Percentiles rank a stretch among this genome's conserved stretches.
These are phyloP conservation scores for Dictyostelium purpureum DNA, from an alignment of 78 protist genomes.

Conservation along the genomic window DNA sequence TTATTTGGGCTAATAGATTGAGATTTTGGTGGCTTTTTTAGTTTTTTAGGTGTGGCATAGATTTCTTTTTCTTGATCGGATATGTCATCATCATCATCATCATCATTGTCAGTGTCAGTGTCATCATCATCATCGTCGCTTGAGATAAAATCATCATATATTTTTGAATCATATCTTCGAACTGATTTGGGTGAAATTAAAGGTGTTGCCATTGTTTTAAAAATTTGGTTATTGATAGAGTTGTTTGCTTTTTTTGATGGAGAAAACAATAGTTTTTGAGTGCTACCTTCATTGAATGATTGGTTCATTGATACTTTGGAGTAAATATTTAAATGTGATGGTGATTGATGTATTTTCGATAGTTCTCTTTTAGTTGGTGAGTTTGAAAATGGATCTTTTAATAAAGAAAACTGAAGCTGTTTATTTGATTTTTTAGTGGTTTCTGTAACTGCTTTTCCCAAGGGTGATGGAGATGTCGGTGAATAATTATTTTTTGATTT, in stretches of 20 bases:
- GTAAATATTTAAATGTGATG: constrained; percentile 28
- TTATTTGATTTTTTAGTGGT: no score
- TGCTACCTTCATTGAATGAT: not conserved
- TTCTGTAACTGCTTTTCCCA: not conserved
- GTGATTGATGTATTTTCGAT: constrained; percentile 23
- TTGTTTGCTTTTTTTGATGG: not conserved
- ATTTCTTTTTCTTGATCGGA: not conserved
- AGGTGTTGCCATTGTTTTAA: not conserved
- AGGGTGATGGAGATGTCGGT: not conserved
- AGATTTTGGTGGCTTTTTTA: not conserved
- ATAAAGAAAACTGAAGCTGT: not conserved
- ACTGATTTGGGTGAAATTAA: constrained; percentile 16
- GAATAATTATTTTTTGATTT: not conserved
- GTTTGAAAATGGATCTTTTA: constrained; percentile 70
- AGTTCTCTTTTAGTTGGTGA: constrained; percentile 34
- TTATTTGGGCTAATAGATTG: not conserved
- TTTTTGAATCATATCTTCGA: not conserved
- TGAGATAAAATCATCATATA: not conserved
- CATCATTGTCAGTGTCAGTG: not conserved
- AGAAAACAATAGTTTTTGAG: not conserved
- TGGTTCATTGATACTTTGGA: not conserved
- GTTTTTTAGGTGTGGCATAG: not conserved
- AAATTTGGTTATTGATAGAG: not conserved
- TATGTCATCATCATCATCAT: not conserved
- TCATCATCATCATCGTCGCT: not conserved